Base-by-base conservation (phyloP, 345 rosid species). In the Physaria fendleri region DNA sequence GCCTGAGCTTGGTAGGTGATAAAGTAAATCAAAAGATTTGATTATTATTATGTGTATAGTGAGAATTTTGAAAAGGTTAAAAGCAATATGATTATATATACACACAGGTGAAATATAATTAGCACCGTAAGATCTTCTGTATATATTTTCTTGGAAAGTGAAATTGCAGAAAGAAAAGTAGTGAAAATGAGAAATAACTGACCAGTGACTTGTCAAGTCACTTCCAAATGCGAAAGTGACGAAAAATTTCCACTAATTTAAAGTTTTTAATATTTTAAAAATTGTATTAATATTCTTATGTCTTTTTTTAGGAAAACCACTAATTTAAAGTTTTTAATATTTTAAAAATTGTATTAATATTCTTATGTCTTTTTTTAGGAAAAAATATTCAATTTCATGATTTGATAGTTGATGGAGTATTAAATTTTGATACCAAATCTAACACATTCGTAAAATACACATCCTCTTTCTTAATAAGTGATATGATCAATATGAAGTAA, bases 121-220 rank as follows among this genome's bases (percentile, higher is more conserved):
- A 66, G 38, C 16, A 32, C 18, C 6, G 57, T 56, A 64, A 66
- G 42, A 39, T 39, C 32, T 53, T 34, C 38, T 3, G 9, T 49
- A 51, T 59, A 68, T 53, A 50, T 60, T 13, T 60, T 68, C 48
- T 60, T 41, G 78, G 44, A 59, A 71, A 71, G 69, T 69, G 37
- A 51, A 49, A 44, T 34, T 42, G 62, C 65, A 56, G 63, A 64
- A 42, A 71, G 62, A 70, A 47, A 71, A 49, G 27, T 17, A 30
- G 38, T 6, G 11, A 51, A 47, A 18, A 33, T 15, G 40, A 47
- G 7, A 48, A 9, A 33, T 21, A 40, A 40, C 32, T 59, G 59
- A 50, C 62, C 56, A 60, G 33, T 58, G 42, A 53, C 63, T 32
- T 32, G 76, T 62, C 33, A 66, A 48, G 79, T 75, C 76, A 62